Evolutionary conservation across 805 yeast species (phyloP).

Genomic region (Huiozyma naganishii): DNA sequence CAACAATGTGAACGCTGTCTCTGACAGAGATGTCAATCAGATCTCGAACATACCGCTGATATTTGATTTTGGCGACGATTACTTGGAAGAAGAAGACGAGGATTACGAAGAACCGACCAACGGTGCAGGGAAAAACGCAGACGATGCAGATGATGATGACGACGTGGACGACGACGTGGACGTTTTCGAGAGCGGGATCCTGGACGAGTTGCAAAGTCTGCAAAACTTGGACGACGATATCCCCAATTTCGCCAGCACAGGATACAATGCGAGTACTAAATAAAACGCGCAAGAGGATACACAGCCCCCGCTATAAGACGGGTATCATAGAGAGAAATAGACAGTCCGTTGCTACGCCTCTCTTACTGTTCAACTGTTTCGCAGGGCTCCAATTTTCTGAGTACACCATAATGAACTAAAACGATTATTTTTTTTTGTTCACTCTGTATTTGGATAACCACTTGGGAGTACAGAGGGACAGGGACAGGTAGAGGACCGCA

Average conservation of each 20-base stretch:
- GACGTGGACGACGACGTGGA: not conserved
- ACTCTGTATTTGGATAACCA: no score
- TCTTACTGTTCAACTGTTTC: no score
- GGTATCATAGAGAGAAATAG: no score
- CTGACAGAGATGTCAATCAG: not conserved
- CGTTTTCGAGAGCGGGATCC: constrained; percentile 1
- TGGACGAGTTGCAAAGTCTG: constrained; percentile 3
- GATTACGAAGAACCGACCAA: constrained; percentile 8
- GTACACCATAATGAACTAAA: no score
- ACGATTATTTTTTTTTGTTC: no score
- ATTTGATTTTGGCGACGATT: constrained; percentile 7
- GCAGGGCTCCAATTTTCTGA: no score
- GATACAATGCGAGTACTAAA: no score
- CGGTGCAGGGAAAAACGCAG: constrained; percentile 1
- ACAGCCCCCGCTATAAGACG: no score
- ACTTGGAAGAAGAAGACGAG: constrained; percentile 8
- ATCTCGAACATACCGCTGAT: constrained; percentile 2
- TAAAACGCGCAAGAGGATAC: not conserved
- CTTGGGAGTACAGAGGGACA: no score
- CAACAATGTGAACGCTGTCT: constrained; percentile 1
- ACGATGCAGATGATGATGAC: constrained; percentile 1
- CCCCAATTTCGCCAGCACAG: not conserved
- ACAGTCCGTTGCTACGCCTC: no score
- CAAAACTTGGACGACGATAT: constrained; percentile 1
- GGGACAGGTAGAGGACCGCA: no score